Percentiles rank a stretch among this genome's conserved stretches.
These are phyloP conservation scores for Puccinia coronata DNA, from an alignment of 1,284 basidiomycete genomes.

Conservation along the genomic window DNA sequence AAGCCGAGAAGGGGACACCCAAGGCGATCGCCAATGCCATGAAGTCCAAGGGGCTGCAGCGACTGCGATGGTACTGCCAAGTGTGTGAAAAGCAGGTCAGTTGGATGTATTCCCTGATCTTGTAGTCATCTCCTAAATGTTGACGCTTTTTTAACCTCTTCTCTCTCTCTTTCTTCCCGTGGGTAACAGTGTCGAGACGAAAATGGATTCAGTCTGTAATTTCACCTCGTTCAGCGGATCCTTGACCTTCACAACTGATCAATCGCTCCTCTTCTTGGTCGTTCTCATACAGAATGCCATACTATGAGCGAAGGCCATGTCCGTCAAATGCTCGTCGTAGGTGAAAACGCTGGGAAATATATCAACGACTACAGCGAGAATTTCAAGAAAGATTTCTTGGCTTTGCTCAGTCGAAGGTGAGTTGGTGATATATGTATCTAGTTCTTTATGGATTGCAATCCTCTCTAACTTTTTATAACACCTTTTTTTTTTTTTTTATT, in stretches of 20 bases:
- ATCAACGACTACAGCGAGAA: slow-evolving; percentile 85
- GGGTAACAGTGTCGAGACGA: slow-evolving; percentile 65
- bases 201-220: slow-evolving; percentile 97
- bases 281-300: slow-evolving; percentile 61
- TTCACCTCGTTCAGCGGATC: too few relatives aligned
- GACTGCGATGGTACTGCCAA: slow-evolving; percentile 85
- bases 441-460: background rate
- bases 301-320: slow-evolving; percentile 82
- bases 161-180: background rate
- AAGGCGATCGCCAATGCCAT: slow-evolving; percentile 92
- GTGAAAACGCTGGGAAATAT: slow-evolving; percentile 84
- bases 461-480: slow-evolving; percentile 6
- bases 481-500: background rate
- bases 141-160: background rate
- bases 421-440: slow-evolving; percentile 53
- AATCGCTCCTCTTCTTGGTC: background rate
- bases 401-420: slow-evolving; percentile 77
- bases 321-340: slow-evolving; percentile 92
- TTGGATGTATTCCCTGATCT: background rate
- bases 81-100: slow-evolving; percentile 46
- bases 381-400: slow-evolving; percentile 90
- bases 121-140: background rate
- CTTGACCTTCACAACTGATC: slow-evolving; percentile 59
- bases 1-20: slow-evolving; percentile 52
- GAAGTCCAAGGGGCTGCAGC: slow-evolving; percentile 88